Base-by-base conservation (phyloP, 768 basidiomycete genomes). In the Coprinopsis cinerea region DNA sequence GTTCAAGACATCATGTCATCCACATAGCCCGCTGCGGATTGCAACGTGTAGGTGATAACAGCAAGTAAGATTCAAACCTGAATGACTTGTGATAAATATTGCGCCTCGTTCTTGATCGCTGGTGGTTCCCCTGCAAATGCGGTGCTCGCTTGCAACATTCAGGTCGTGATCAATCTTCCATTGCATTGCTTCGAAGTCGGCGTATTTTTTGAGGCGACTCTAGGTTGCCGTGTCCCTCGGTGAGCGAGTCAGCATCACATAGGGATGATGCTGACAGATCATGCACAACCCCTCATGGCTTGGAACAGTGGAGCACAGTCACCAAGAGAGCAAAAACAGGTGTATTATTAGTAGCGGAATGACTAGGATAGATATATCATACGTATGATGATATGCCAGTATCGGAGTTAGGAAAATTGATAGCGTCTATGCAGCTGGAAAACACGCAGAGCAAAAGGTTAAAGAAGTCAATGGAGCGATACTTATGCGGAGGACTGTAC, bases 311-410 rank as follows among this genome's bases (percentile, higher is more conserved):
- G 41, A 43, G 41, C 41, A 23, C 5, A 4, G 41, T 43, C 25
- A 17, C 41, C 22, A 43, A 43, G 23, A 43, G 4, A 23, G 41
- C 41, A 18, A 17, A 23, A 26, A 39, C 18, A 34, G 18, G 41
- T 46, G 44, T 37, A 52, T 52, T 52, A 52, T 30, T n/a, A n/a
- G n/a, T n/a, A 30, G 44, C 25, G 48, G 10, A 39, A 39, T 26
- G 24, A 22, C n/a, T 52, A 52, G 1, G 51, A 26, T 52, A 52
- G 35, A 15, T 52, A 39, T 45, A 51, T 3, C 32, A 23, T 51
- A 51, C 32, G n/a, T 52, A 39, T 30, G 42, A 26, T 39, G 51
- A 47, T 47, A 47, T 52, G 45, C 49, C 49, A 51, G 35, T 51
- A 51, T 51, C 49, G 24, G 39, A 34, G 15, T 39, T 27, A 47